phyloP scores from a whole-genome alignment of 345 rosid genomes.

The Kernera saxatilis region DNA sequence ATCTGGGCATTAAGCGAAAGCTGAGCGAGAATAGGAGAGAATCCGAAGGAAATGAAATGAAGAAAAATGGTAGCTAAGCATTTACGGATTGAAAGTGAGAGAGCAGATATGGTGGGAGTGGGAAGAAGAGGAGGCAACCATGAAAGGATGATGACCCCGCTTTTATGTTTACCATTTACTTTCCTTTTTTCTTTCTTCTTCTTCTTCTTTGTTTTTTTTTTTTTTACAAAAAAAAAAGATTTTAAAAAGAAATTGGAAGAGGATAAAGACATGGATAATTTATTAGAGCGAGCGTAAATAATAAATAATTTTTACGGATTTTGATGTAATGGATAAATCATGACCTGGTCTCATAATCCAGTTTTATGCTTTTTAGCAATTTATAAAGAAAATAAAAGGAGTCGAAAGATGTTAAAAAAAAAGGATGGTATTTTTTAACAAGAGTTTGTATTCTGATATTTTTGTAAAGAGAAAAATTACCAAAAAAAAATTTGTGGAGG shows the following conservation, averaged over 20 bases:
- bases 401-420: no score
- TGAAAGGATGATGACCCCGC: slow-evolving; percentile 25
- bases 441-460: no score
- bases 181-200: slow-evolving; percentile 11
- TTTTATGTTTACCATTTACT: slow-evolving; percentile 5
- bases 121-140: slow-evolving; percentile 24
- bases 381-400: background rate
- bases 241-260: background rate
- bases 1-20: background rate
- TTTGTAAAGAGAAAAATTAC: background rate
- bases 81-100: slow-evolving; percentile 13
- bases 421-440: background rate
- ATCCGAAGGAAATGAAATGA: background rate
- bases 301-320: background rate
- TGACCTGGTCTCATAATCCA: slow-evolving; percentile 2
- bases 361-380: background rate
- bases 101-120: slow-evolving; percentile 28
- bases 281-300: background rate
- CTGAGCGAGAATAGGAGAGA: background rate
- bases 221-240: background rate
- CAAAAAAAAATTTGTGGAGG: slow-evolving; percentile 16
- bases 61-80: background rate
- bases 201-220: background rate
- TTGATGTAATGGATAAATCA: slow-evolving; percentile 10
- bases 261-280: slow-evolving; percentile 15